A percentile compares a stretch with the other conserved stretches of the same genome.
Evolutionary conservation across 2,329 filamentous ascomycete species (phyloP).

Genomic region (Cladosporium sp.): DNA sequence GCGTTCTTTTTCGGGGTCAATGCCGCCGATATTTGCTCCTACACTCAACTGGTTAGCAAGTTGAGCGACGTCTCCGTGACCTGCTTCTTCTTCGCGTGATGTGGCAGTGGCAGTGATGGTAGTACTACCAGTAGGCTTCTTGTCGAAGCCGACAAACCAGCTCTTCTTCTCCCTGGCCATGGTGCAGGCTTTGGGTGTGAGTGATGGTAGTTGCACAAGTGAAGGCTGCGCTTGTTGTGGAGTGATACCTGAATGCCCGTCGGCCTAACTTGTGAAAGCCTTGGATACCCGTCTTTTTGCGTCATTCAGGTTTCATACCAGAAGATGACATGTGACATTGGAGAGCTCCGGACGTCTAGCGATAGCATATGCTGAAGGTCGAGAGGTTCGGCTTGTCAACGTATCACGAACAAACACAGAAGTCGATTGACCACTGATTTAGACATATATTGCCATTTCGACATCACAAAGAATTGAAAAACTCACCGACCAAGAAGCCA

Average conservation of each 20-base stretch:
- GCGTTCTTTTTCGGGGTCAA: slow-evolving; percentile 34
- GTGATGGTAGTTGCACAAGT: slow-evolving; percentile 10
- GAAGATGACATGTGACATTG: neutral
- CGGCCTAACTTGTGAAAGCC: neutral
- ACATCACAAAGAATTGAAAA: neutral
- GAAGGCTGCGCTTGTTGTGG: neutral
- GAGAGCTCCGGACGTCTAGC: neutral
- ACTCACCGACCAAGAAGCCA: slow-evolving; percentile 7
- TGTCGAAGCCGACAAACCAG: slow-evolving; percentile 15
- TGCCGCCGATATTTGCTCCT: slow-evolving; percentile 23
- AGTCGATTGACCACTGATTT: neutral
- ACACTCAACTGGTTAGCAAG: slow-evolving; percentile 8
- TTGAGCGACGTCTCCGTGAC: neutral
- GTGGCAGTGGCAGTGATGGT: neutral
- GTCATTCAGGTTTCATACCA: neutral
- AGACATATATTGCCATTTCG: neutral
- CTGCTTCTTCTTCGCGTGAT: neutral
- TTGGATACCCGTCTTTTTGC: neutral
- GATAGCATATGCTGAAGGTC: neutral
- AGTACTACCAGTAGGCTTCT: neutral
- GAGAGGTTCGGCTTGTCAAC: neutral
- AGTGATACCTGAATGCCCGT: neutral
- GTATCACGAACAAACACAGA: neutral
- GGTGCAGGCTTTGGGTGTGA: slow-evolving; percentile 1
- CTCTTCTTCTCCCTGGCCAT: slow-evolving; percentile 17